Evolutionary conservation across 306 rosid species (phyloP).

Genomic region (Vachellia pachyceras): DNA sequence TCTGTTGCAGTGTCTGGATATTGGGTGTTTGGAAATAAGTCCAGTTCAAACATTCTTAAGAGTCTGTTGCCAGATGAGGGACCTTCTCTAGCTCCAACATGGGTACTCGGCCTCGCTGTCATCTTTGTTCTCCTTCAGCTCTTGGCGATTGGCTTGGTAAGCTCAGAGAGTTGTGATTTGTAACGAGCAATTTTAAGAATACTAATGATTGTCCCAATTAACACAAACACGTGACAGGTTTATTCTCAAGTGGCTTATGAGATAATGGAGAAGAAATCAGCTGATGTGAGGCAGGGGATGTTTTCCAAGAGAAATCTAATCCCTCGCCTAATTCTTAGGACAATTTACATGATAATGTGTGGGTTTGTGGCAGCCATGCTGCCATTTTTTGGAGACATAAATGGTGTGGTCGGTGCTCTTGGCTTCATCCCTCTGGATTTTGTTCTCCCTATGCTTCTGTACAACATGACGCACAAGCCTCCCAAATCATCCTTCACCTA

Average conservation of each 20-base stretch:
- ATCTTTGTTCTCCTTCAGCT: slow-evolving; percentile 90
- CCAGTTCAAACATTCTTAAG: slow-evolving; percentile 73
- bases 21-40: slow-evolving; percentile 82
- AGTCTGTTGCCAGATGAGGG: slow-evolving; percentile 78
- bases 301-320: slow-evolving; percentile 81
- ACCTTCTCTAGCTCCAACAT: slow-evolving; percentile 87
- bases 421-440: slow-evolving; percentile 98
- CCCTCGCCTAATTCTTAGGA: slow-evolving; percentile 79
- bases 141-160: slow-evolving; percentile 91
- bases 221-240: slow-evolving; percentile 53
- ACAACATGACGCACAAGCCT: slow-evolving; percentile 87
- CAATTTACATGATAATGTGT: slow-evolving; percentile 72
- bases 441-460: slow-evolving; percentile 90
- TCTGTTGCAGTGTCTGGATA: slow-evolving; percentile 83
- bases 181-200: background rate
- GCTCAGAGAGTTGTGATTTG: background rate
- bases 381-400: slow-evolving; percentile 94
- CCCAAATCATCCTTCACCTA: slow-evolving; percentile 60
- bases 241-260: slow-evolving; percentile 99
- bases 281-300: slow-evolving; percentile 79
- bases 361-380: slow-evolving; percentile 93
- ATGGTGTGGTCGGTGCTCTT: slow-evolving; percentile 82
- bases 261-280: slow-evolving; percentile 89
- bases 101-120: slow-evolving; percentile 80
- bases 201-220: slow-evolving; percentile 19